Percentiles rank a stretch among this genome's conserved stretches.
Conservation (phyloP, 139 green algal species). For the Ulvella scutata region DNA sequence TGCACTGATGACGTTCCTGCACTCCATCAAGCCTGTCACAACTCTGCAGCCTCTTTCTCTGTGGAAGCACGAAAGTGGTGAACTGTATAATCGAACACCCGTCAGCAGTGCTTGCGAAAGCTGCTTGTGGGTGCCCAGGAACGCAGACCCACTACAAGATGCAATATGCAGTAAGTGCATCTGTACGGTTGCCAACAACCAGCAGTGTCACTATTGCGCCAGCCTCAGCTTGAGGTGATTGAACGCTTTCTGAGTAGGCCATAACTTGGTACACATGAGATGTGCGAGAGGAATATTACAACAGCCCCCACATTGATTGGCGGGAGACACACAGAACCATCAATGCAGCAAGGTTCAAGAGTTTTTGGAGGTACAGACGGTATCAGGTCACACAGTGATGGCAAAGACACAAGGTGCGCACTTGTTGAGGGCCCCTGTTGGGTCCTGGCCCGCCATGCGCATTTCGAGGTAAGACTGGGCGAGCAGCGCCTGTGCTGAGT, state of each 20-base stretch:
- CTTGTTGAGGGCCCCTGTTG: not conserved
- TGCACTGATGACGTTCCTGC: conserved; percentile 52
- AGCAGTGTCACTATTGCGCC: no score
- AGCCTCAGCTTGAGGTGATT: no score
- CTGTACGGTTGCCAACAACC: no score
- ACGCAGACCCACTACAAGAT: no score
- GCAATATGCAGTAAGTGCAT: no score
- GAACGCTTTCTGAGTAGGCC: no score
- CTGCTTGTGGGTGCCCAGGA: not conserved
- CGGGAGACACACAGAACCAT: no score
- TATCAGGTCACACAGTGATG: not conserved
- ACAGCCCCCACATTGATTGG: no score
- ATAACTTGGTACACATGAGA: no score
- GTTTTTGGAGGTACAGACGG: no score
- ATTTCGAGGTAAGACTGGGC: conserved; percentile 71
- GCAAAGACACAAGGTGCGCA: not conserved
- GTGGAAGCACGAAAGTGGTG: not conserved
- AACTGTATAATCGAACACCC: not conserved
- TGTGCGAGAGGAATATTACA: no score
- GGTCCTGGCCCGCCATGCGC: conserved; percentile 40
- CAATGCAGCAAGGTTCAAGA: no score
- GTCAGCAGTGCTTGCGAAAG: not conserved
- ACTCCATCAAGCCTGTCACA: not conserved
- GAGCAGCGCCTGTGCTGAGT: conserved; percentile 59
- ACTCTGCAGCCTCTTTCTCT: not conserved